Evolutionary conservation across 768 basidiomycete genomes (phyloP), one percentile per base, ranked within the genome.

Genomic region (Russula griseocarnosa): DNA sequence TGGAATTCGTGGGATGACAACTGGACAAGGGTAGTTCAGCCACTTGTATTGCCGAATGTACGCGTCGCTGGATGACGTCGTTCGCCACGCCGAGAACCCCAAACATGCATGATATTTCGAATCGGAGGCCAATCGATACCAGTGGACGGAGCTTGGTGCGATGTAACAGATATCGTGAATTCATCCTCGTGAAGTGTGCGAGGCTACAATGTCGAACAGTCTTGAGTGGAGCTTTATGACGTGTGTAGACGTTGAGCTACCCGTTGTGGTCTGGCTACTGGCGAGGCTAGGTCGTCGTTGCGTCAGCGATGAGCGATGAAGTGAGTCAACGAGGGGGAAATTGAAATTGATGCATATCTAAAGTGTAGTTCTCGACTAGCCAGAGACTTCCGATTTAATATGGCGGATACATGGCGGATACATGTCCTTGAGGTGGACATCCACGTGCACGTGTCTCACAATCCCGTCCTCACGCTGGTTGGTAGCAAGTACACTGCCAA

Each of bases 1-100:
- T 69, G 68, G 68, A 47, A 57, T 40, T 63, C 66, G 16, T 69
- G 68, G 68, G 68, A 67, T 54, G 68, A 69, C 42, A 69, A 69
- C 49, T 69, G 68, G 68, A 64, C 58, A 63, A 63, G 66, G 55
- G 68, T 69, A 59, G 66, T 69, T 59, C 62, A 60, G 46, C 66
- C 62, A 46, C 62, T 69, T 56, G 67, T 63, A 36, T 49, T 66
- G 50, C 58, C 67, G 32, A 53, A 54, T 14, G 60, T 55, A 36
- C 65, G 54, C 44, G 49, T 57, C 49, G 55, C 53, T 46, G 57
- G 60, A 68, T 61, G 52, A 66, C 63, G 65, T 64, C 55, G n/a
- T 24, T 38, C 22, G 55, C 38, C 40, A 4, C 34, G 62, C 13
- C 52, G 50, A 52, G 62, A 58, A 64, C 49, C 10, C 9, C 5